Evolutionary conservation across 345 rosid genomes (phyloP), one percentile per base, ranked within the genome.

Genomic region (Ricinus communis): DNA sequence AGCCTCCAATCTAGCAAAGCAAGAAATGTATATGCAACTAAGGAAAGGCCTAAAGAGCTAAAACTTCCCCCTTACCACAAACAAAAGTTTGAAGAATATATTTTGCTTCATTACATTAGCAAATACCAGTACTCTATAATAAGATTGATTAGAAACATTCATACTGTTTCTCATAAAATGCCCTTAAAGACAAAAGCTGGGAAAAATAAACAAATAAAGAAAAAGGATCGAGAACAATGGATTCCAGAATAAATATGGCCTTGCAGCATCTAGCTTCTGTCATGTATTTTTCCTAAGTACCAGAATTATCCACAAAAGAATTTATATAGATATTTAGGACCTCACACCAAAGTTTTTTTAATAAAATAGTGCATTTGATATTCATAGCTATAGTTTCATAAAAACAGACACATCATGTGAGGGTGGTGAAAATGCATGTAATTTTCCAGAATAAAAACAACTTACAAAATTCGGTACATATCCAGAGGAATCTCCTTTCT

Each of bases 401-500:
- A 21, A 22, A 53, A 22, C 28, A 21, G 30, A 53, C 0, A 53
- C 12, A 21, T 33, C 38, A 33, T 33, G 6, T 27, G 5, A 59
- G 15, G 24, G 49, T 19, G 52, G 22, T 15, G 12, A 58, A 31
- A 66, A 5, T 21, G 22, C 25, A 41, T 10, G 50, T 49, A 31
- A 24, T 7, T 36, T 56, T 30, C 41, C 31, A 25, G 68, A 54
- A 64, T n/a, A n/a, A 30, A 65, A 51, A n/a, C 12, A 30, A 90
- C 99, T 95, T 86, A 95, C 99, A 95, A 69, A 75, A 95, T 91
- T 43, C 83, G 91, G 87, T 90, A 93, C 89, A 89, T 78, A 75
- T 95, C 89, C 86, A 85, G 65, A 22, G 93, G 86, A 67, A 79
- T 82, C 72, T 85, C 97, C 76, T 80, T 95, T 81, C 88, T 87